These are phyloP conservation scores for Micractinium conductrix DNA, from an alignment of 139 green algal species.

Conservation along the genomic window DNA sequence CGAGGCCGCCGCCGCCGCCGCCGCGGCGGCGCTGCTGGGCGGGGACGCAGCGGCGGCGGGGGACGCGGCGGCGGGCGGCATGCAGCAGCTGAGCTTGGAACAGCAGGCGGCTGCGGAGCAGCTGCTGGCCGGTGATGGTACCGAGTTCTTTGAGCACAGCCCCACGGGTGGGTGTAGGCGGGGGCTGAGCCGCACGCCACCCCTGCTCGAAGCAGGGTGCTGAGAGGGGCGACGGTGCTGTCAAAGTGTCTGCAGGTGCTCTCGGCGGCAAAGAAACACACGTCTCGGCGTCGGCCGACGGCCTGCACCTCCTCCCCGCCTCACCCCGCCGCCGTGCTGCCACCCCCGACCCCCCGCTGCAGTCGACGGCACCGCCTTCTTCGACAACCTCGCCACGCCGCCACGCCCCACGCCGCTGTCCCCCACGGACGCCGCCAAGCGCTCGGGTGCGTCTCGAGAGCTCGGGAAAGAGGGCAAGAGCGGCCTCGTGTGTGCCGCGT, in stretches of 20 bases:
- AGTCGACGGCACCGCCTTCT: constrained; percentile 22
- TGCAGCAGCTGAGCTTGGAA: constrained; percentile 40
- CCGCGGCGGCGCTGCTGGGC: neutral
- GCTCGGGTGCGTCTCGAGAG: no score
- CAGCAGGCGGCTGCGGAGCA: constrained; percentile 1
- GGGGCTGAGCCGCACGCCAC: neutral
- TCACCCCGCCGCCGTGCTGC: neutral
- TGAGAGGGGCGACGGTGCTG: neutral
- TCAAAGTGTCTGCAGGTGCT: no score
- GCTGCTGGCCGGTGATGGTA: constrained; percentile 39
- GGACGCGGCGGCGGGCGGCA: constrained; percentile 23
- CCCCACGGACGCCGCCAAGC: neutral
- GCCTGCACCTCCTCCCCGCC: no score
- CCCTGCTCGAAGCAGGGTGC: neutral
- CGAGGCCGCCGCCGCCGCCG: constrained; percentile 3
- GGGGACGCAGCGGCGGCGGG: constrained; percentile 16
- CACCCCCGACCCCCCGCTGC: neutral
- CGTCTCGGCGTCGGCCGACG: no score
- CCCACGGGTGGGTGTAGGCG: neutral
- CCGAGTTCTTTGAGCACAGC: constrained; percentile 56
- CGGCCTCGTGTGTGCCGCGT: neutral
- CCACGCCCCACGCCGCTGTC: neutral
- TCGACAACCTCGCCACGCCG: constrained; percentile 35
- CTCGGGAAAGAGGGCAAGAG: no score
- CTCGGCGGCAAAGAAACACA: no score